Evolutionary conservation across 2,329 filamentous ascomycete genomes (phyloP).

Genomic region (Podosphaera fusca): DNA sequence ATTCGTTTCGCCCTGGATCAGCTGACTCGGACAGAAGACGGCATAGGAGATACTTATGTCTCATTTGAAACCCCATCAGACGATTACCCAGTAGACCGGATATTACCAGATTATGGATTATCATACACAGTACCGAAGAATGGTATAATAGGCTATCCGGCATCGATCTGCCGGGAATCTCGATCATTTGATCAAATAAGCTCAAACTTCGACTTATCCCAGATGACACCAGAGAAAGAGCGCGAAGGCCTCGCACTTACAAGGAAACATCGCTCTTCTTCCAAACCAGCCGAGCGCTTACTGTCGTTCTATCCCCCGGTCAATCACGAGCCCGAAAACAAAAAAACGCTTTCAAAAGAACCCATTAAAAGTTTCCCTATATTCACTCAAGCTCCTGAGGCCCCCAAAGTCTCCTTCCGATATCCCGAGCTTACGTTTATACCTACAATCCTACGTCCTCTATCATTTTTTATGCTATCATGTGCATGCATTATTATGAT

Average conservation of each 20-base stretch:
- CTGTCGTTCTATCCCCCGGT: slow-evolving; percentile 15
- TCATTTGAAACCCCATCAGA: slow-evolving; percentile 20
- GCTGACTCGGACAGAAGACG: slow-evolving; percentile 50
- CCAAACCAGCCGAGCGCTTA: slow-evolving; percentile 7
- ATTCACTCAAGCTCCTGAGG: slow-evolving; percentile 23
- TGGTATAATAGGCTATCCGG: background rate
- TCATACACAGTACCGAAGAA: slow-evolving; percentile 11
- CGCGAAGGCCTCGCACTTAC: slow-evolving; percentile 16
- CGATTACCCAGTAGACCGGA: slow-evolving; percentile 25
- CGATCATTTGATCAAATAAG: background rate
- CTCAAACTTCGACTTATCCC: background rate
- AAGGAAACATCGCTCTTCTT: slow-evolving; percentile 17
- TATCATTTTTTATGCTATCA: slow-evolving; percentile 37
- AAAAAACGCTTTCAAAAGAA: slow-evolving; percentile 7
- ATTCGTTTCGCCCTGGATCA: slow-evolving; percentile 80
- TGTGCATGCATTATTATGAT: slow-evolving; percentile 46
- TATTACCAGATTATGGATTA: slow-evolving; percentile 24
- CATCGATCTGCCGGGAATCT: no score
- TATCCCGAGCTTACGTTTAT: slow-evolving; percentile 40
- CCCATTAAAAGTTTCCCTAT: slow-evolving; percentile 15
- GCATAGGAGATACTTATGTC: slow-evolving; percentile 28
- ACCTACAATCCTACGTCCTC: slow-evolving; percentile 45
- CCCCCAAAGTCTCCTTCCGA: slow-evolving; percentile 19
- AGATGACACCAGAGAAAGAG: slow-evolving; percentile 17
- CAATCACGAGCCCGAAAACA: slow-evolving; percentile 3